Evolutionary conservation across 306 rosid genomes (phyloP), one percentile per base, ranked within the genome.

Genomic region (Ormosia semicastrata): DNA sequence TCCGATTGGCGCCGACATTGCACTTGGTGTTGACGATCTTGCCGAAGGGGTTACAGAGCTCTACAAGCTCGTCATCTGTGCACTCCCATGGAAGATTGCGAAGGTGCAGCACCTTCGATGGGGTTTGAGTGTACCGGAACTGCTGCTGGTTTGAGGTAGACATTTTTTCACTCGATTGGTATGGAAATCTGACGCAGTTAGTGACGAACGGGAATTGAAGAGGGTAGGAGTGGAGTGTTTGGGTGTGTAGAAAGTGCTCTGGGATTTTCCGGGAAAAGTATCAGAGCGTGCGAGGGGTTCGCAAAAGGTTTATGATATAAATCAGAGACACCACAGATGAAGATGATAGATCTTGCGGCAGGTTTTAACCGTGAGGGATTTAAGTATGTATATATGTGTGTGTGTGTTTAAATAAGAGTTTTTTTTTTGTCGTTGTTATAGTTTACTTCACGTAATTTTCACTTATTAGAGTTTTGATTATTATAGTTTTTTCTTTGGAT

Each of bases 51-150:
- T 86, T 87, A 77, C 98, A 91, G 33, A 94, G 97, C 83, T 94
- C 92, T 49, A 54, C 57, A 73, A 94, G 97, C 88, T 94, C 98
- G 59, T 94, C 98, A 33, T 94, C 97, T 0, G 88, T 57, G 82
- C 98, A 94, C 85, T 94, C 97, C 97, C 98, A 92, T 3, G 98
- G 97, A 53, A 94, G 97, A 47, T 94, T 94, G 49, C 97, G 98
- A 63, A 92, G 98, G 85, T 92, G 98, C 2, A 94, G 92, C 18
- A 94, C 98, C 85, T 94, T 94, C 8, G 97, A 94, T 2, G 98
- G 98, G 60, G 97, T 94, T 88, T 92, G 98, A 8, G 97, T 92
- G 91, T 92, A 94, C 9, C 97, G 92, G 90, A 92, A 94, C 87
- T 92, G 95, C 66, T 87, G 94, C 69, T 89, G 90, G 59, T 86